Conservation (phyloP, 768 basidiomycete species). For the Amanita rimosa region DNA sequence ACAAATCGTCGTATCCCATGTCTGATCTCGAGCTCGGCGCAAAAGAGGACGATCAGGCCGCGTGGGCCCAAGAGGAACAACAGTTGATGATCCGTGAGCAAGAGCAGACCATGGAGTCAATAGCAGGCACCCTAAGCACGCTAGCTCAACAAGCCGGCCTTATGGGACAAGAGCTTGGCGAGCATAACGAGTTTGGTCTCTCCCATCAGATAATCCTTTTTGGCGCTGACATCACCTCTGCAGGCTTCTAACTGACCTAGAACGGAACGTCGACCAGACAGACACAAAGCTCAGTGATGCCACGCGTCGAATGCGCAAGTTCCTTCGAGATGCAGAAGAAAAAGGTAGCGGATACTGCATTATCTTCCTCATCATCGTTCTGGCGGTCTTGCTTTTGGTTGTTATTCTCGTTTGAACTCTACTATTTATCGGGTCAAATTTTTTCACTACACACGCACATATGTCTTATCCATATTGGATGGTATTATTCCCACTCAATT, state of each 20-base stretch:
- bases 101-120: conserved; percentile 80
- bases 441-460: background rate
- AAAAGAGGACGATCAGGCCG: conserved; percentile 48
- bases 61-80: conserved; percentile 83
- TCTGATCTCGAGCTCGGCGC: background rate
- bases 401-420: conserved; percentile 58
- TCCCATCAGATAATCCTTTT: background rate
- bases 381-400: conserved; percentile 64
- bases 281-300: conserved; percentile 55
- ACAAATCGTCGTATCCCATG: conserved; percentile 1
- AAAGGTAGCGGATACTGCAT: conserved; percentile 89
- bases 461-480: too few species aligned
- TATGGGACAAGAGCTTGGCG: conserved; percentile 87
- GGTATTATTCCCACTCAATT: too few species aligned
- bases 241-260: conserved; percentile 77
- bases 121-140: conserved; percentile 76
- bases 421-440: background rate
- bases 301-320: conserved; percentile 61
- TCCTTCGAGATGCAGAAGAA: conserved; percentile 84
- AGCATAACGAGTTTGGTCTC: conserved; percentile 75
- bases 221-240: background rate
- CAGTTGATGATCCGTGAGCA: conserved; percentile 83
- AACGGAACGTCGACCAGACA: conserved; percentile 58
- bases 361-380: conserved; percentile 68
- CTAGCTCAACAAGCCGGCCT: conserved; percentile 86